Conservation (phyloP, 768 basidiomycete species). For the Tephrocybe sp. region DNA sequence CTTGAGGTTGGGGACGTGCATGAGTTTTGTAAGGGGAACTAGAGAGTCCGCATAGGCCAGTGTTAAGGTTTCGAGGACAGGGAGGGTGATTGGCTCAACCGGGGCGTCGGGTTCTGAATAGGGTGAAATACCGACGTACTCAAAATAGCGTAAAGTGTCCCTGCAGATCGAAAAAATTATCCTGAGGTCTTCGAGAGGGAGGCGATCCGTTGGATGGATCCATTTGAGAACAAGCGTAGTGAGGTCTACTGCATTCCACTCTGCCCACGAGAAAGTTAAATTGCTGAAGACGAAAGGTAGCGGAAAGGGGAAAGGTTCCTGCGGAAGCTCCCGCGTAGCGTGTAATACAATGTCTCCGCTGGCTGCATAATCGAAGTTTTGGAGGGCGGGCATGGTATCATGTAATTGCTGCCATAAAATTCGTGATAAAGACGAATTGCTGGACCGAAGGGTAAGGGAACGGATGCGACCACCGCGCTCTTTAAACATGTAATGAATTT, state of each 20-base stretch:
- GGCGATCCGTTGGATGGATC: not conserved
- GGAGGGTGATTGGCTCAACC: not conserved
- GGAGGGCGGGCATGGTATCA: not conserved
- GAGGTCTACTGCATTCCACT: constrained; percentile 2
- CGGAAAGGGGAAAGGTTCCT: not conserved
- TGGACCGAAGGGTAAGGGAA: not conserved
- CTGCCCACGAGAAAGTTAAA: constrained; percentile 1
- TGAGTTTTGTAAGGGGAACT: not conserved
- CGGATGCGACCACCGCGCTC: not conserved
- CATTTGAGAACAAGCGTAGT: constrained; percentile 4
- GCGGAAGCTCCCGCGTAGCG: not conserved
- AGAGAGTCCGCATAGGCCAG: constrained; percentile 5
- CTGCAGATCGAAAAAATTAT: not conserved
- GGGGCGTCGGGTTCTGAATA: not conserved
- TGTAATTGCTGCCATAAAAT: not conserved
- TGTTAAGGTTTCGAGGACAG: not conserved
- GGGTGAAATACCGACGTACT: not conserved
- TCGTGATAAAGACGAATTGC: not conserved
- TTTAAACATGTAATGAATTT: not conserved
- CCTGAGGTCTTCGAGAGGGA: not conserved
- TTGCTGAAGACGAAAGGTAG: not conserved
- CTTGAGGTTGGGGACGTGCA: not conserved
- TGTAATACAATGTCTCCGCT: not conserved
- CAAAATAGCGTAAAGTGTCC: not conserved
- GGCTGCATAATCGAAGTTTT: not conserved